phyloP scores from a whole-genome alignment of 768 basidiomycete genomes.

The Russula compacta region DNA sequence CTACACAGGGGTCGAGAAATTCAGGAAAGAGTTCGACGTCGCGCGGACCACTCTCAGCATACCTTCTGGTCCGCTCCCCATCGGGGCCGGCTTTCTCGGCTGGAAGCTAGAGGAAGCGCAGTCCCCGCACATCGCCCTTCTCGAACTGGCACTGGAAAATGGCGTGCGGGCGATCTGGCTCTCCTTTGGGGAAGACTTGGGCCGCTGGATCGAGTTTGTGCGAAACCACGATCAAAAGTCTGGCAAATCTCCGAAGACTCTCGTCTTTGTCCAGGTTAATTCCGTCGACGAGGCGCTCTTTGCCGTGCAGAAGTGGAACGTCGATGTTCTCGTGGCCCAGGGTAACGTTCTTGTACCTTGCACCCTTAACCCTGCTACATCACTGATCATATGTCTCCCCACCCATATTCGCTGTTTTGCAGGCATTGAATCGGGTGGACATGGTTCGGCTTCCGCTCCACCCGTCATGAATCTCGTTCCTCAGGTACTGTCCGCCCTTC shows the following conservation, averaged over 20 bases:
- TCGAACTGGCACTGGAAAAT: constrained; percentile 44
- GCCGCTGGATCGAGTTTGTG: constrained; percentile 51
- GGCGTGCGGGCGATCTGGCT: constrained; percentile 65
- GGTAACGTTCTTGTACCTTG: constrained; percentile 32
- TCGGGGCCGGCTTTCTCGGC: constrained; percentile 69
- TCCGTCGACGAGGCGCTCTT: constrained; percentile 48
- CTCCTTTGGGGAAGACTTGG: constrained; percentile 52
- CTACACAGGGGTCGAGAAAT: constrained; percentile 35
- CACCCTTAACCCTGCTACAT: neutral
- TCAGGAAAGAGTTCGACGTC: constrained; percentile 43
- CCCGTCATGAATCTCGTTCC: constrained; percentile 56
- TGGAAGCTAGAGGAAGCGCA: constrained; percentile 57
- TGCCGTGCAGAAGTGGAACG: constrained; percentile 59
- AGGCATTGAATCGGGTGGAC: constrained; percentile 80
- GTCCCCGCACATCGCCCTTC: constrained; percentile 31
- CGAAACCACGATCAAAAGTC: constrained; percentile 43
- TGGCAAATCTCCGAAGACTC: constrained; percentile 35
- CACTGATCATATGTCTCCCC: neutral
- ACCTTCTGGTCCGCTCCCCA: constrained; percentile 30
- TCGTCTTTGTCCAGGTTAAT: constrained; percentile 58
- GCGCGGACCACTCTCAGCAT: constrained; percentile 39
- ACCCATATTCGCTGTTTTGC: neutral
- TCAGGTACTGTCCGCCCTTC: constrained; percentile 38
- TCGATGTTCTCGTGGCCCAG: constrained; percentile 71
- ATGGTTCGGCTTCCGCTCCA: constrained; percentile 48